These are phyloP conservation scores for Pythium aphanidermatum DNA, from an alignment of 352 stramenopile species.

Conservation along the genomic window DNA sequence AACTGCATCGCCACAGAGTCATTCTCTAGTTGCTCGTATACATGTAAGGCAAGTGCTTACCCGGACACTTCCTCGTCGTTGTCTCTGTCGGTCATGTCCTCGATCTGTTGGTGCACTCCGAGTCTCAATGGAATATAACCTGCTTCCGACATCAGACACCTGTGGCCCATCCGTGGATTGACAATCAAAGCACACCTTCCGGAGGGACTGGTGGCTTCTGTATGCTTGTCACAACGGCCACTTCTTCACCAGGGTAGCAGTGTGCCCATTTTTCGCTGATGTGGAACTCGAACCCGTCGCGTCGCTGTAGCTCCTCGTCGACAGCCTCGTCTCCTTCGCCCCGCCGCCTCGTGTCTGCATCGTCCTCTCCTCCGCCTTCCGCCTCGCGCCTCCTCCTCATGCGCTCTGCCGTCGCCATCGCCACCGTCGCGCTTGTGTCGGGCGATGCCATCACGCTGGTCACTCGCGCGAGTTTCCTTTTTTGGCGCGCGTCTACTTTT, in stretches of 20 bases:
- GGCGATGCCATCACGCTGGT: too few relatives aligned
- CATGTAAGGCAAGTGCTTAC: background rate
- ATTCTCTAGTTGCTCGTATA: background rate
- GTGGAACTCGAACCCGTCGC: conserved; percentile 13
- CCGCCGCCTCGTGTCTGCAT: too few relatives aligned
- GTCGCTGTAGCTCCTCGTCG: background rate
- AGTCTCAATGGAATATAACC: conserved; percentile 55
- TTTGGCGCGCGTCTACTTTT: too few relatives aligned
- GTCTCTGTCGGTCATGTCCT: conserved; percentile 19
- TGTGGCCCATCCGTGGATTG: too few relatives aligned
- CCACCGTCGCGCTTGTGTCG: too few relatives aligned
- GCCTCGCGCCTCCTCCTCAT: background rate
- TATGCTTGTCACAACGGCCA: conserved; percentile 53
- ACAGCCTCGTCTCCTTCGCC: background rate
- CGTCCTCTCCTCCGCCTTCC: background rate
- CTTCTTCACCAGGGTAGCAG: conserved; percentile 46
- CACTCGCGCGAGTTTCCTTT: too few relatives aligned
- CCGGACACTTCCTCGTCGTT: conserved; percentile 25
- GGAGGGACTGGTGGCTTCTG: conserved; percentile 46
- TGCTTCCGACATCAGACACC: too few relatives aligned
- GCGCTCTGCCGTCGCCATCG: conserved; percentile 1
- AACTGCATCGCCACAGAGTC: conserved; percentile 20
- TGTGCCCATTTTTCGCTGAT: conserved; percentile 42
- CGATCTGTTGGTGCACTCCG: conserved; percentile 28
- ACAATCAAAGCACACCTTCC: conserved; percentile 25